phyloP scores from a whole-genome alignment of 345 rosid species.

The Lepidium africanum region DNA sequence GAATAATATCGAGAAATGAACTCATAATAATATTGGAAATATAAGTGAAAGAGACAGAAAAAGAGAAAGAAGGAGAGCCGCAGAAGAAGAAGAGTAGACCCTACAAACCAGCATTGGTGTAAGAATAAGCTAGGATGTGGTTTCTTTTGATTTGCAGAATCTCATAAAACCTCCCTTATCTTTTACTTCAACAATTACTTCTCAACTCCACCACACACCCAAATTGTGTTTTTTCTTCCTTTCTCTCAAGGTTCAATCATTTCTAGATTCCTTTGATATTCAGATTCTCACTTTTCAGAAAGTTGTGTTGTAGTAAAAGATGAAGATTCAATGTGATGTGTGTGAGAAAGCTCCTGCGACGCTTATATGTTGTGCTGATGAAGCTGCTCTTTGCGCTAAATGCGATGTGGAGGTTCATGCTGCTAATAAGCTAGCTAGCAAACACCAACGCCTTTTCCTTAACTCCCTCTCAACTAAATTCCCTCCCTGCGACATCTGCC shows the following conservation, averaged over 20 bases:
- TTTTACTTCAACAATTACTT: constrained; percentile 13
- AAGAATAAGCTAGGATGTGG: constrained; percentile 17
- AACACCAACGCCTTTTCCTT: constrained; percentile 96
- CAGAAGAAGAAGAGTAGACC: constrained; percentile 2
- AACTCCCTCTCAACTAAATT: constrained; percentile 62
- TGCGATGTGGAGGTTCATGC: constrained; percentile 92
- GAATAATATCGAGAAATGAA: not conserved
- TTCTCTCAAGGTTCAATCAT: not conserved
- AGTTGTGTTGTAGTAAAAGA: constrained; percentile 5
- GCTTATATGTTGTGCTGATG: constrained; percentile 90
- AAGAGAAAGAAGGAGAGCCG: constrained; percentile 21
- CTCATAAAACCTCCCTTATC: constrained; percentile 5
- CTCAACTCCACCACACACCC: not conserved
- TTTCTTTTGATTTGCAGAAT: constrained; percentile 13
- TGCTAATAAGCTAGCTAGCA: constrained; percentile 90
- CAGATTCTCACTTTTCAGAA: not conserved
- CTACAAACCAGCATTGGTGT: not conserved
- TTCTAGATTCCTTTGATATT: not conserved
- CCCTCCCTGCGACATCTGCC: constrained; percentile 93
- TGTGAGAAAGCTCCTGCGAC: constrained; percentile 95
- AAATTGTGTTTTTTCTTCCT: not conserved
- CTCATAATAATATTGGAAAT: not conserved
- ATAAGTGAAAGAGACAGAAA: constrained; percentile 9
- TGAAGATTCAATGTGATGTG: constrained; percentile 98
- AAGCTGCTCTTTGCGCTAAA: constrained; percentile 77